Evolutionary conservation across 257 asterid genomes (phyloP), one percentile per base, ranked within the genome.

Genomic region (Sherardia arvensis): DNA sequence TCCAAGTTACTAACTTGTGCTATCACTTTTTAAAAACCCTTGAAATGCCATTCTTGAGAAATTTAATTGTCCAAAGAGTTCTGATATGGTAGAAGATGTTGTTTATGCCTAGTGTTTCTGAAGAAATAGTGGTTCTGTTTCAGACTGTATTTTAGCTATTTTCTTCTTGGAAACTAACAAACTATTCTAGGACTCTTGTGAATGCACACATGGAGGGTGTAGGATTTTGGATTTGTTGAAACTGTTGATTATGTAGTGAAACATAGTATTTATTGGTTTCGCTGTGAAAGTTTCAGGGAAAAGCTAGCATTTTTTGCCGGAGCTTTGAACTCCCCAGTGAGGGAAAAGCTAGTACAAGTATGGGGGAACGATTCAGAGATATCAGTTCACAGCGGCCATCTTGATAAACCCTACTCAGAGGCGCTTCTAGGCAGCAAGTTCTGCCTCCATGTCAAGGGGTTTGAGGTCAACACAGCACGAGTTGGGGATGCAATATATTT

Each of bases 401-500:
- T 88, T 23, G 34, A 63, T n/a, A 83, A 86, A 28, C 68, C 88
- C 38, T 91, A 88, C 49, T 65, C 90, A 0, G 85, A 83, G 32
- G 92, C 72, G 76, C 92, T 88, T 38, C 73, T 83, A 6, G 53
- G 45, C 22, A 91, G 95, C 84, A 91, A 83, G 70, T 91, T 88
- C 66, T 91, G 98, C 80, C 87, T 91, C 71, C 98, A 91, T 54
- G 94, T 86, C 27, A 88, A 91, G 83, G 98, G 98, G 48, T 88
- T 70, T 51, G 96, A 91, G 77, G 94, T 91, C 64, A 91, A 91
- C 80, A 91, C 98, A 7, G 98, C 98, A 59, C 96, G 98, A 17
- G 77, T 83, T 22, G 90, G 91, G 4, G 96, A 91, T 66, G 94
- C 96, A 14, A 47, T 88, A 23, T 86, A 84, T 59, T 79, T 84